Evolutionary conservation across 2,329 filamentous ascomycete genomes (phyloP), one percentile per base, ranked within the genome.

Genomic region (Penicillium glabrum): DNA sequence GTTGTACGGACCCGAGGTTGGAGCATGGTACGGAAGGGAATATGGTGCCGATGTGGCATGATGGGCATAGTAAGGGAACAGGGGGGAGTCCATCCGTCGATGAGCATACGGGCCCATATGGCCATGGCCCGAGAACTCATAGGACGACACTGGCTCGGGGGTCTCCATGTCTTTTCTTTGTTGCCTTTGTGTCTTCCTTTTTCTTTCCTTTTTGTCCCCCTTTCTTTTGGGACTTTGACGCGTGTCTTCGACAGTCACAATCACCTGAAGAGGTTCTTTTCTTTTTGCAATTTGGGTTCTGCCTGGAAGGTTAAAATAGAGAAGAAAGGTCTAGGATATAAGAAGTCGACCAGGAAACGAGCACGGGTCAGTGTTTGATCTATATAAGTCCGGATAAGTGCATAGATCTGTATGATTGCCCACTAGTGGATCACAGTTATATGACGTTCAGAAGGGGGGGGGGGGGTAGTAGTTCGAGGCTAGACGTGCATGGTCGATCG

Each of bases 61-160:
- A 59, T 69, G 73, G 35, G 72, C 63, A 58, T 75, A 77, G 59
- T 75, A 77, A 19, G 73, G 64, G 50, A 74, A 73, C 33, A 75
- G 57, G 45, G 68, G 68, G 19, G 75, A 67, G 56, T 69, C 66
- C 64, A 77, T 69, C 58, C 75, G 75, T 55, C 74, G 74, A 59
- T 71, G 70, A 31, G 69, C 61, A 60, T 73, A 66, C 16, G 69
- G 64, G 24, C 74, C 69, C 49, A 77, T 63, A 41, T 41, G 39
- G 37, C 68, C 66, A 68, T 76, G 75, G 56, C 67, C 67, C 14
- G 74, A 62, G 55, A 75, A 75, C 44, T 73, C 71, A 59, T 75
- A 77, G 29, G 74, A 69, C 19, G 47, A 50, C 35, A 75, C 71
- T 9, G 75, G 73, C 51, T 77, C 74, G 44, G 71, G 68, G 21